Conservation (phyloP, 441 rosid species). For the Pelargonium australe region DNA sequence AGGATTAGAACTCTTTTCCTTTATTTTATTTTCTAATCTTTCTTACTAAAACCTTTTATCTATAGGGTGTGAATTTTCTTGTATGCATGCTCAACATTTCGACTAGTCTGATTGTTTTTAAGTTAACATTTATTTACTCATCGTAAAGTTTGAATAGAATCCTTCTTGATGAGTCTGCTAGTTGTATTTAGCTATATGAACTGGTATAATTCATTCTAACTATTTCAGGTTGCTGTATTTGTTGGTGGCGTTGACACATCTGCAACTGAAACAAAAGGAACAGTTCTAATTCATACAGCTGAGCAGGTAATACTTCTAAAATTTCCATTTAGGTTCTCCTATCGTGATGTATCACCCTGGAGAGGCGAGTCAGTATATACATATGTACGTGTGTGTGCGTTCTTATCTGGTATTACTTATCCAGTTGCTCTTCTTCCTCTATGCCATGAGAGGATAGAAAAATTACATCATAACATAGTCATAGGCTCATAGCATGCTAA, state of each 20-base stretch:
- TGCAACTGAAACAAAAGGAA: slow-evolving; percentile 97
- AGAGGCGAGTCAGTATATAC: neutral
- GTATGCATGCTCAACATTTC: slow-evolving; percentile 1
- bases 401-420: too few species aligned
- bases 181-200: neutral
- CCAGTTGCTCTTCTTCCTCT: too few species aligned
- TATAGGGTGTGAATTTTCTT: neutral
- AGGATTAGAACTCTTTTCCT: neutral
- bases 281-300: slow-evolving; percentile 84
- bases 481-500: too few species aligned
- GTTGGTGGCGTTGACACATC: slow-evolving; percentile 93
- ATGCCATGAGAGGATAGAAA: too few species aligned
- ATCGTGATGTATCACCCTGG: neutral
- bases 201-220: slow-evolving; percentile 6
- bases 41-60: neutral
- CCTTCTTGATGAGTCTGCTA: slow-evolving; percentile 1
- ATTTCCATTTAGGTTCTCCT: neutral
- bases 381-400: neutral
- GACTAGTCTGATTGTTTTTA: neutral
- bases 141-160: slow-evolving; percentile 5
- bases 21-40: neutral
- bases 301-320: slow-evolving; percentile 57
- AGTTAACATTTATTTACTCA: neutral
- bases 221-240: slow-evolving; percentile 82
- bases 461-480: too few species aligned